phyloP scores from a whole-genome alignment of 495 filamentous ascomycete species.

The Penicillium robsamsonii region DNA sequence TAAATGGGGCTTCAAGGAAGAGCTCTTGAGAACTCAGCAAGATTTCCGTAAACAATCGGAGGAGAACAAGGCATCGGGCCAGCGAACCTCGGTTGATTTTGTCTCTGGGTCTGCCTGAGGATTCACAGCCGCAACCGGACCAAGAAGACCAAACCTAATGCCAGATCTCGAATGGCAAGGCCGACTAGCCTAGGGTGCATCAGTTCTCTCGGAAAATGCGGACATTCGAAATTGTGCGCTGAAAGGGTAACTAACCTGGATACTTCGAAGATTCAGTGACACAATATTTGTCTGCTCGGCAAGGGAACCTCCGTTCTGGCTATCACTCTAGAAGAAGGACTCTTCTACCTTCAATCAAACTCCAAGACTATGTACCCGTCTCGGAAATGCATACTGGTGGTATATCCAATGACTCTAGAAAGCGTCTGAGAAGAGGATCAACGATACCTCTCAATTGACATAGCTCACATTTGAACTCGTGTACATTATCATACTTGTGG shows the following conservation, averaged over 20 bases:
- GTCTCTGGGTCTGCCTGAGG: slow-evolving; percentile 46
- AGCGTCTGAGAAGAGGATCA: not conserved
- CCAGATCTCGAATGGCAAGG: not conserved
- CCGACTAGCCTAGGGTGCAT: not conserved
- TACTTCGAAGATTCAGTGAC: not conserved
- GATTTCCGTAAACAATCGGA: slow-evolving; percentile 58
- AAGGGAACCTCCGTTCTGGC: not conserved
- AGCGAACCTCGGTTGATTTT: slow-evolving; percentile 74
- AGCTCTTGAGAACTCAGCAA: slow-evolving; percentile 64
- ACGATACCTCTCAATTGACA: not conserved
- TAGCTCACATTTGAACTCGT: not conserved
- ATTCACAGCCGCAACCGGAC: not conserved
- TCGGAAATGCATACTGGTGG: not conserved
- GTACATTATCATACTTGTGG: not conserved
- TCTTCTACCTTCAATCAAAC: not conserved
- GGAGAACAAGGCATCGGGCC: slow-evolving; percentile 48
- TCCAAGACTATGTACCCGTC: not conserved
- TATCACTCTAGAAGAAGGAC: not conserved
- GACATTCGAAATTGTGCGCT: too few species aligned
- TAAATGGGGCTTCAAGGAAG: slow-evolving; percentile 68
- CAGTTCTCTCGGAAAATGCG: not conserved
- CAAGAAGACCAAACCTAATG: not conserved
- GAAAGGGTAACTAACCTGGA: not conserved
- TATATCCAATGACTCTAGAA: not conserved
- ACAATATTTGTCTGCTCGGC: not conserved